Conservation (phyloP, 1,139 yeast genomes). For the Kodamaea derodonti region DNA sequence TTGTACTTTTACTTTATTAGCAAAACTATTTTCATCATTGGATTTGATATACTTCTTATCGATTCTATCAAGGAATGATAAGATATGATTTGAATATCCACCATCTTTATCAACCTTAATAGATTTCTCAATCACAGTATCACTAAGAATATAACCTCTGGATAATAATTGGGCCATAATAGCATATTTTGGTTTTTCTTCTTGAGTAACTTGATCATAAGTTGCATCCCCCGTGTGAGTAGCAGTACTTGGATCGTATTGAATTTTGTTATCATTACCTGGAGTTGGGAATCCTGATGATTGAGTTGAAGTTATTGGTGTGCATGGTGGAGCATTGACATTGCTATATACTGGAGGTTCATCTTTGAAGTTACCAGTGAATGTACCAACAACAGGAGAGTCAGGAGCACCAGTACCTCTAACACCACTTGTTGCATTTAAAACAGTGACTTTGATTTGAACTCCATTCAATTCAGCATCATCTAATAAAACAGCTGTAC, state of each 20-base stretch:
- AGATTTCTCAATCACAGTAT: conserved; percentile 56
- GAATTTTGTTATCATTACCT: conserved; percentile 22
- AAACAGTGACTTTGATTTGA: conserved; percentile 39
- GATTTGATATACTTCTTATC: conserved; percentile 61
- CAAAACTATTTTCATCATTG: conserved; percentile 38
- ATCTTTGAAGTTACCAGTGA: conserved; percentile 14
- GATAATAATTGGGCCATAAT: conserved; percentile 74
- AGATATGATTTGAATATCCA: conserved; percentile 58
- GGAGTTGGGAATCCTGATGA: conserved; percentile 5
- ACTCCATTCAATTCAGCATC: conserved; percentile 71
- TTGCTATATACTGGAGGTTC: conserved; percentile 14
- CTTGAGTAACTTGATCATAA: conserved; percentile 62
- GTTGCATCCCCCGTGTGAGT: conserved; percentile 27
- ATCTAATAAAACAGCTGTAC: conserved; percentile 68
- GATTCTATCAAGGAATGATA: conserved; percentile 48
- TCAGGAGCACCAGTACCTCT: conserved; percentile 8
- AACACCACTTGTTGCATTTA: background rate
- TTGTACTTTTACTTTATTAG: conserved; percentile 15
- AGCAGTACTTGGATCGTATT: conserved; percentile 12
- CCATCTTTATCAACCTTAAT: conserved; percentile 61
- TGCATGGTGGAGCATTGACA: conserved; percentile 7
- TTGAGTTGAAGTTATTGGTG: conserved; percentile 2
- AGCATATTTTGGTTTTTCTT: conserved; percentile 72
- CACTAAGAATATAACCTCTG: conserved; percentile 66
- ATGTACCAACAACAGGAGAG: conserved; percentile 13